Percentiles rank a stretch among this genome's conserved stretches.
phyloP scores from a whole-genome alignment of 2,329 filamentous ascomycete genomes.

The Xylogone sp. region DNA sequence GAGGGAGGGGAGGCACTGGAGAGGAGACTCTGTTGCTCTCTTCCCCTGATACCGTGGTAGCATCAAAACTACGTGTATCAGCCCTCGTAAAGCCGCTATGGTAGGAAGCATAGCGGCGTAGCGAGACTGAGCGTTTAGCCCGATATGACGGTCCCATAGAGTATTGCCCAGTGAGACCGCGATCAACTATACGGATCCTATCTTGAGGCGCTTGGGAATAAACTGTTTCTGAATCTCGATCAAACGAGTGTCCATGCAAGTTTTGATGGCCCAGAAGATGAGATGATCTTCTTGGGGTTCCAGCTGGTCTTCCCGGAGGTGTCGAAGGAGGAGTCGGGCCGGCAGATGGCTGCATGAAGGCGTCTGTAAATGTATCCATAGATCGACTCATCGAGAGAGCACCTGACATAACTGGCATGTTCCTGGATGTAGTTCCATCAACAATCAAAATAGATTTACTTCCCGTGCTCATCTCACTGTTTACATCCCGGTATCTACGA shows the following conservation, averaged over 20 bases:
- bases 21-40: conserved; percentile 45
- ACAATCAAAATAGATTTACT: conserved; percentile 90
- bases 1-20: conserved; percentile 45
- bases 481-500: conserved; percentile 8
- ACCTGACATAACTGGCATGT: conserved; percentile 48
- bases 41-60: conserved; percentile 51
- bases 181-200: conserved; percentile 17
- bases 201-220: conserved; percentile 19
- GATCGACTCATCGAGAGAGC: conserved; percentile 38
- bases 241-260: conserved; percentile 22
- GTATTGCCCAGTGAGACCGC: conserved; percentile 15
- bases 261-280: conserved; percentile 48
- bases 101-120: conserved; percentile 56
- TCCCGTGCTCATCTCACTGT: conserved; percentile 54
- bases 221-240: conserved; percentile 21
- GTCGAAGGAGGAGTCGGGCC: conserved; percentile 60
- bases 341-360: conserved; percentile 43
- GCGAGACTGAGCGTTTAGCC: conserved; percentile 48
- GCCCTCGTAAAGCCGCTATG: conserved; percentile 50
- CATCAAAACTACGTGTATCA: conserved; percentile 58
- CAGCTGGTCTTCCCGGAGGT: conserved; percentile 43
- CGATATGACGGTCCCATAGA: conserved; percentile 28
- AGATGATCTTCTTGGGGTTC: conserved; percentile 52
- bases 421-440: conserved; percentile 43
- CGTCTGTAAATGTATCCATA: conserved; percentile 50